phyloP scores from a whole-genome alignment of 2,329 filamentous ascomycete genomes.

The Mollisiaceae sp. region DNA sequence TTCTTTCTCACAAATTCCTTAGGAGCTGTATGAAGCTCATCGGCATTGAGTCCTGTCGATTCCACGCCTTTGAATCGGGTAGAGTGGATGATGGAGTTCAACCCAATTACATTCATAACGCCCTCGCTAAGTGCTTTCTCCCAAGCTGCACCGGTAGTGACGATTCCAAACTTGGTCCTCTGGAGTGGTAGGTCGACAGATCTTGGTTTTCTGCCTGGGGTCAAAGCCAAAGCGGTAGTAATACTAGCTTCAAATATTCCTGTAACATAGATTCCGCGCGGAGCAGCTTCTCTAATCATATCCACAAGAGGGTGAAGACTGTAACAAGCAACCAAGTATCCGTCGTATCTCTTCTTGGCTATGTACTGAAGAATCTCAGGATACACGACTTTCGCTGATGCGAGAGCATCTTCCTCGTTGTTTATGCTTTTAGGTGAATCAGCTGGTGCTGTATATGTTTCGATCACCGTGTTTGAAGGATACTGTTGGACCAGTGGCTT shows the following conservation, averaged over 20 bases:
- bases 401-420: slow-evolving; percentile 68
- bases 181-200: slow-evolving; percentile 21
- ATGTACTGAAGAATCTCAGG: slow-evolving; percentile 51
- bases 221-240: slow-evolving; percentile 48
- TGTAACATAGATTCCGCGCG: slow-evolving; percentile 59
- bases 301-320: slow-evolving; percentile 80
- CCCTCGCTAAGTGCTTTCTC: slow-evolving; percentile 71
- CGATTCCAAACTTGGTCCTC: slow-evolving; percentile 73
- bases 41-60: slow-evolving; percentile 80
- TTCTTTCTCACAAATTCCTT: slow-evolving; percentile 66
- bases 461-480: slow-evolving; percentile 49
- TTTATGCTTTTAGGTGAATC: slow-evolving; percentile 76
- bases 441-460: slow-evolving; percentile 69
- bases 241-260: slow-evolving; percentile 92
- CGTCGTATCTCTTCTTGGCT: slow-evolving; percentile 62
- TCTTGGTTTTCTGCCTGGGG: slow-evolving; percentile 39
- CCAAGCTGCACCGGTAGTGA: slow-evolving; percentile 88
- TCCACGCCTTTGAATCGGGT: slow-evolving; percentile 74
- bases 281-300: slow-evolving; percentile 52
- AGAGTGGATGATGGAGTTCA: slow-evolving; percentile 13
- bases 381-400: slow-evolving; percentile 67
- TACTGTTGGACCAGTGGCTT: slow-evolving; percentile 51
- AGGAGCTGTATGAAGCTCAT: slow-evolving; percentile 75
- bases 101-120: slow-evolving; percentile 67
- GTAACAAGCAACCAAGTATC: slow-evolving; percentile 87